phyloP scores from a whole-genome alignment of 768 basidiomycete species.

The Russula olivacea region DNA sequence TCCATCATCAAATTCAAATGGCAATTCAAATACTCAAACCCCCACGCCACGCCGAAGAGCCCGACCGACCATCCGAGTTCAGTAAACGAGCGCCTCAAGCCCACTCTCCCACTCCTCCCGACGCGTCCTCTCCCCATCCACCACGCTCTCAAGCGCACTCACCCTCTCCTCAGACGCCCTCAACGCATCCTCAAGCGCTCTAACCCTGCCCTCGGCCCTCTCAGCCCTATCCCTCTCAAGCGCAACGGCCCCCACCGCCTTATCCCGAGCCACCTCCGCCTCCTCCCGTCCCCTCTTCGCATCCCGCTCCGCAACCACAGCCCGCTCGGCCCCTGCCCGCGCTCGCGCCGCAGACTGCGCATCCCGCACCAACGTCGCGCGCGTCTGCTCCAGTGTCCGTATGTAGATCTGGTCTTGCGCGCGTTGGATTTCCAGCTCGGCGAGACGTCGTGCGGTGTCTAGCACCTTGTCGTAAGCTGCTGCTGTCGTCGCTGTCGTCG shows the following conservation, averaged over 20 bases:
- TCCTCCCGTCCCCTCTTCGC: background rate
- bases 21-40: too few species aligned
- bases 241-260: background rate
- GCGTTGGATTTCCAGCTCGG: slow-evolving; percentile 8
- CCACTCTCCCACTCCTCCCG: slow-evolving; percentile 14
- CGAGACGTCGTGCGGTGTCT: slow-evolving; percentile 12
- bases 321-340: background rate
- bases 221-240: slow-evolving; percentile 3
- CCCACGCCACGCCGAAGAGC: too few species aligned
- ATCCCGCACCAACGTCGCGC: slow-evolving; percentile 1
- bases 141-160: background rate
- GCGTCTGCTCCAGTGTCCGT: slow-evolving; percentile 8
- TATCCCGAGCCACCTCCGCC: background rate
- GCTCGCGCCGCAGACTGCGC: background rate
- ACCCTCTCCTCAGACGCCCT: background rate
- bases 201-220: background rate
- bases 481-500: background rate
- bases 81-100: slow-evolving; percentile 8
- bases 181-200: background rate
- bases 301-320: background rate
- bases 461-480: slow-evolving; percentile 7
- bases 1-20: too few species aligned
- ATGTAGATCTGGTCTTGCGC: slow-evolving; percentile 12
- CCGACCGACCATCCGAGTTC: too few species aligned
- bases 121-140: slow-evolving; percentile 1